These are phyloP conservation scores for Litchi chinensis DNA, from an alignment of 345 rosid species.

Conservation along the genomic window DNA sequence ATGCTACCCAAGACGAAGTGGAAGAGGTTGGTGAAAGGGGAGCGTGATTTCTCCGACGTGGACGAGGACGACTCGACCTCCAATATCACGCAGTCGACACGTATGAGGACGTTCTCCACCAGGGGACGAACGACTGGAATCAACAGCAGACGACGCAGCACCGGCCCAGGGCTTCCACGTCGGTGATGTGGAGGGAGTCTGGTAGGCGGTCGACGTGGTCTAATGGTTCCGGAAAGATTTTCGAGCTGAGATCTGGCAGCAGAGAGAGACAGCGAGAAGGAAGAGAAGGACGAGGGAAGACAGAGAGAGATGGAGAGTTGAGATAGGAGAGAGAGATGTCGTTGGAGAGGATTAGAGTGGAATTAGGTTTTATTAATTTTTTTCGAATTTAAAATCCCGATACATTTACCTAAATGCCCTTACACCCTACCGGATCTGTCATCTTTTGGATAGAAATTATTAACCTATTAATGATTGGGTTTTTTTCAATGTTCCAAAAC, in stretches of 20 bases:
- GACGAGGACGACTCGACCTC: constrained; percentile 63
- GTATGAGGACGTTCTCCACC: constrained; percentile 84
- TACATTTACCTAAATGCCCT: no score
- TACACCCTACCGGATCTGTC: no score
- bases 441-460: no score
- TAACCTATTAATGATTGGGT: no score
- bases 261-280: neutral
- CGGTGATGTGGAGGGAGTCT: constrained; percentile 76
- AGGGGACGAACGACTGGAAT: constrained; percentile 70
- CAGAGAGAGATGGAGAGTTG: no score
- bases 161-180: constrained; percentile 87
- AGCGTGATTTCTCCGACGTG: constrained; percentile 53
- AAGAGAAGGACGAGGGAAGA: no score
- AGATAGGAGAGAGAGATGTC: no score
- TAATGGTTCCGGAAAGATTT: constrained; percentile 47
- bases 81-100: constrained; percentile 89
- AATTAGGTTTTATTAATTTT: no score
- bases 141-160: constrained; percentile 83
- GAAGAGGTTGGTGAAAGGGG: constrained; percentile 49
- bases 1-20: constrained; percentile 62
- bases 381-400: no score
- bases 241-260: constrained; percentile 54
- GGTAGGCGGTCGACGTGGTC: constrained; percentile 93
- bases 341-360: no score
- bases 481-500: no score